These are phyloP conservation scores for Leucosporidium creatinivorum DNA, from an alignment of 768 basidiomycete species.

Conservation along the genomic window DNA sequence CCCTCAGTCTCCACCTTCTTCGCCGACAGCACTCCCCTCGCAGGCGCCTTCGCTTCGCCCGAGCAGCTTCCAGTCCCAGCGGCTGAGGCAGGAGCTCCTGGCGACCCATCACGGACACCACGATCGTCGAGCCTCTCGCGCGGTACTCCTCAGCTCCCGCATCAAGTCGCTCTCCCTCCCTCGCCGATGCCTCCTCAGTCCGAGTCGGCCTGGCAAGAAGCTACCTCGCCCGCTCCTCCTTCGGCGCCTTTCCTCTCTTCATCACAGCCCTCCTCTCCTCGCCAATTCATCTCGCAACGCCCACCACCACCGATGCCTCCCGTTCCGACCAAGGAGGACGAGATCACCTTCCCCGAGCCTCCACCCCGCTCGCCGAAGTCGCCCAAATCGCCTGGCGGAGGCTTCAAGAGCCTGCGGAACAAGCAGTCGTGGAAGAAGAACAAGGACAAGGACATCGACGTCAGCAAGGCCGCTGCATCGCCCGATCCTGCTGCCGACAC, in stretches of 20 bases:
- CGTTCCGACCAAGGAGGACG: neutral
- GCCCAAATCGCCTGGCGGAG: neutral
- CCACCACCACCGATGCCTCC: neutral
- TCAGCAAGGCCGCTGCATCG: neutral
- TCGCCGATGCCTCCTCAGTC: neutral
- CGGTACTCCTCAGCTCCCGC: no score
- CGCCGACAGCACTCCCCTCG: neutral
- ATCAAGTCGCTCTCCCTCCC: neutral
- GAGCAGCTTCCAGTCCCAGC: neutral
- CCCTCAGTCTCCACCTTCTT: neutral
- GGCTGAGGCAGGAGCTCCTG: neutral
- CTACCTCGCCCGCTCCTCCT: neutral
- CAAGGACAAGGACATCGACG: slow-evolving; percentile 1
- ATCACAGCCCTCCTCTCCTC: neutral
- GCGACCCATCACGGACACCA: neutral
- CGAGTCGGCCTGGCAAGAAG: no score
- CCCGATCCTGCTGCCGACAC: neutral
- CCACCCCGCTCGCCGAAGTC: neutral
- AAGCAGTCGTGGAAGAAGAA: slow-evolving; percentile 15
- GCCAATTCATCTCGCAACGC: neutral
- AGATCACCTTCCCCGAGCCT: neutral
- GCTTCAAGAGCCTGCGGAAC: slow-evolving; percentile 3
- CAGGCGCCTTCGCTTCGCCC: neutral
- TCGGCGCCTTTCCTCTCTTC: neutral
- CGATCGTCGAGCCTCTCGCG: neutral